Conservation (phyloP, 2,329 filamentous ascomycete genomes). For the Fusarium albidum region DNA sequence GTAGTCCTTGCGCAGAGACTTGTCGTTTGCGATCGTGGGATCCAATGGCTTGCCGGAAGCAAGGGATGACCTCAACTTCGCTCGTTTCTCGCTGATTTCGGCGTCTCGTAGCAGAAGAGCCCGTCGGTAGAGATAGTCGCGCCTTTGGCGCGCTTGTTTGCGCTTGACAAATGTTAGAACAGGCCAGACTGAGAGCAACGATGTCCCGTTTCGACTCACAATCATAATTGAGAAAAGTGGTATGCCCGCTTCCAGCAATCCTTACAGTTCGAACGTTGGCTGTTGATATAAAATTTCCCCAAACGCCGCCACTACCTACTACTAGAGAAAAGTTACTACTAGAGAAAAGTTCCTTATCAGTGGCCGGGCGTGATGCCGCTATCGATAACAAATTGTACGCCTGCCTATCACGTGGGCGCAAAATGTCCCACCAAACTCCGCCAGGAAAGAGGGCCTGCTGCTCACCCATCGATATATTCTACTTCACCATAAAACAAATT, state of each 20-base stretch:
- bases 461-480: slow-evolving; percentile 40
- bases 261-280: slow-evolving; percentile 13
- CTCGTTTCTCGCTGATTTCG: slow-evolving; percentile 90
- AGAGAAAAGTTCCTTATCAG: slow-evolving; percentile 44
- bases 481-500: slow-evolving; percentile 39
- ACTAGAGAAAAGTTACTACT: slow-evolving; percentile 42
- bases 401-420: slow-evolving; percentile 53
- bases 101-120: slow-evolving; percentile 89
- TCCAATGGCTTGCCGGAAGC: slow-evolving; percentile 90
- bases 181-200: not conserved
- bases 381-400: slow-evolving; percentile 43
- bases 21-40: slow-evolving; percentile 85
- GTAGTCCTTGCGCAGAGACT: slow-evolving; percentile 82
- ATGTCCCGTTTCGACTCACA: slow-evolving; percentile 37
- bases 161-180: slow-evolving; percentile 43
- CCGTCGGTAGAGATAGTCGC: slow-evolving; percentile 80
- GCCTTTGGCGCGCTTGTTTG: slow-evolving; percentile 52
- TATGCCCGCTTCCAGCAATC: slow-evolving; percentile 10
- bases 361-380: slow-evolving; percentile 31
- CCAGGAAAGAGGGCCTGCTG: slow-evolving; percentile 36
- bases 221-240: slow-evolving; percentile 39
- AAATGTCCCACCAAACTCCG: slow-evolving; percentile 50
- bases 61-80: slow-evolving; percentile 84
- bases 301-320: not conserved
- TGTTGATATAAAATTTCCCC: slow-evolving; percentile 27